Evolutionary conservation across 2,329 filamentous ascomycete species (phyloP).

Genomic region (Apiospora hydei): DNA sequence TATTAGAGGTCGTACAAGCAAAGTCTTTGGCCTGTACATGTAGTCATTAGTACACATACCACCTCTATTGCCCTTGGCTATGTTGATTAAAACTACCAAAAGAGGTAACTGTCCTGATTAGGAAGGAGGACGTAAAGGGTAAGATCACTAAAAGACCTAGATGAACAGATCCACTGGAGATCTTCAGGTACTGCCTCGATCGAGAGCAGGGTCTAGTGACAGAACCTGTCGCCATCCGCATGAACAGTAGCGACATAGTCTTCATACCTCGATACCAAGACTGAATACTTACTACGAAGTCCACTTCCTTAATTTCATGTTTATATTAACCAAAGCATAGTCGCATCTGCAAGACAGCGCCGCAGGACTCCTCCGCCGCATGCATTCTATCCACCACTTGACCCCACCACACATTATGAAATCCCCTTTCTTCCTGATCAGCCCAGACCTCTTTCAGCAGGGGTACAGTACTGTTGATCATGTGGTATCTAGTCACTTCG

Average conservation of each 20-base stretch:
- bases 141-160: not conserved
- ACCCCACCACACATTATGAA: slow-evolving; percentile 30
- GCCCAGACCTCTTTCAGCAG: slow-evolving; percentile 25
- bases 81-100: not conserved
- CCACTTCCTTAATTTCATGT: not conserved
- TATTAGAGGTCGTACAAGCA: not conserved
- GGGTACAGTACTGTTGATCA: slow-evolving; percentile 17
- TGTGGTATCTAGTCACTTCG: slow-evolving; percentile 20
- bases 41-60: not conserved
- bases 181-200: not conserved
- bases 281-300: not conserved
- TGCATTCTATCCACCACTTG: slow-evolving; percentile 28
- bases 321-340: not conserved
- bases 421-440: not conserved
- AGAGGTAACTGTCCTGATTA: not conserved
- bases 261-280: not conserved
- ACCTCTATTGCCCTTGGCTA: not conserved
- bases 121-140: not conserved
- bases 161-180: not conserved
- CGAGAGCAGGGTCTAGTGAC: not conserved
- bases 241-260: not conserved
- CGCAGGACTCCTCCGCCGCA: slow-evolving; percentile 25
- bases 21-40: not conserved
- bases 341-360: not conserved
- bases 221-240: not conserved